Evolutionary conservation across 116 monocot species (phyloP).

Genomic region (Posidonia oceanica): DNA sequence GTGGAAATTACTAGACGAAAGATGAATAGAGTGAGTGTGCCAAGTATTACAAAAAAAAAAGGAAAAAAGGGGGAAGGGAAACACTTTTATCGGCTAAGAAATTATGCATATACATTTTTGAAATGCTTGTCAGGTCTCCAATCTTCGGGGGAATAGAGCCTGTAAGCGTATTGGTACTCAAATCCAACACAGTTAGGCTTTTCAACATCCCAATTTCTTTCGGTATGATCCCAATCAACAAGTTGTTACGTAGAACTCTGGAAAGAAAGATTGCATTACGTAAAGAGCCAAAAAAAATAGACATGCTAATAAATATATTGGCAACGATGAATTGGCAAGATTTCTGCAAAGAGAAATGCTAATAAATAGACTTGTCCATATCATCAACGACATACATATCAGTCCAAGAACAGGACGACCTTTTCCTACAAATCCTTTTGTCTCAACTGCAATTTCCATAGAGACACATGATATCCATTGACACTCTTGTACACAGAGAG

Average conservation of each 20-base stretch:
- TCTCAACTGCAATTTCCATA: no score
- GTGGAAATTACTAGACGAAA: conserved; percentile 39
- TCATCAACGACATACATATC: not conserved
- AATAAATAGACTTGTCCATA: not conserved
- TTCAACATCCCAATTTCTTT: conserved; percentile 60
- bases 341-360: conserved; percentile 32
- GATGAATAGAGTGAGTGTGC: not conserved
- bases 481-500: no score
- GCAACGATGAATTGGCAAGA: conserved; percentile 53
- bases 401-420: no score
- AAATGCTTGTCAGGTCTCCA: conserved; percentile 42
- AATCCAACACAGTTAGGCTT: conserved; percentile 57
- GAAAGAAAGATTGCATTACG: conserved; percentile 1
- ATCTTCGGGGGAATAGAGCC: conserved; percentile 73
- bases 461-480: no score
- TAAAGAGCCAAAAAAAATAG: not conserved
- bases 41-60: not conserved
- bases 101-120: conserved; percentile 33
- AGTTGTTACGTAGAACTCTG: conserved; percentile 59
- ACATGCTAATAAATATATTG: no score
- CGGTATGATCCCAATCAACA: conserved; percentile 64
- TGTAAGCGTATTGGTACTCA: conserved; percentile 60
- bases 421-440: no score
- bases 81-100: not conserved
- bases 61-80: not conserved